A percentile compares a stretch with the other conserved stretches of the same genome.
phyloP scores from a whole-genome alignment of 2,329 filamentous ascomycete species.

The Aspergillus novofumigatus region DNA sequence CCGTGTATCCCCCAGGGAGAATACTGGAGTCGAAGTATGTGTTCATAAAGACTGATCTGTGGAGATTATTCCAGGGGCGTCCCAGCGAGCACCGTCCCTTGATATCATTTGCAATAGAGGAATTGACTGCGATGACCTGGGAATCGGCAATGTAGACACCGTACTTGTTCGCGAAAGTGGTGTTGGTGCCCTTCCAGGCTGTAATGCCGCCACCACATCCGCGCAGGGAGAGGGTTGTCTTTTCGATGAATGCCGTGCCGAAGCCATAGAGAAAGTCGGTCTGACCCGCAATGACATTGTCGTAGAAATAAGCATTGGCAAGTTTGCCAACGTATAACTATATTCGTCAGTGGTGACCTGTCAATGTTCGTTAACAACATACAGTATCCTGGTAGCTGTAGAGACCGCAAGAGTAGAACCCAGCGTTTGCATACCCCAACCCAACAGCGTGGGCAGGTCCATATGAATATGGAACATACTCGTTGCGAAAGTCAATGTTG shows the following conservation, averaged over 20 bases:
- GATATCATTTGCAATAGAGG: slow-evolving; percentile 35
- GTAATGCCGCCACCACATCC: slow-evolving; percentile 63
- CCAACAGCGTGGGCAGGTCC: slow-evolving; percentile 62
- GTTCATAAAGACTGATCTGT: slow-evolving; percentile 55
- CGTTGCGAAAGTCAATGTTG: slow-evolving; percentile 63
- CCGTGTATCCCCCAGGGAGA: slow-evolving; percentile 51
- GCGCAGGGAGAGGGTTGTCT: slow-evolving; percentile 52
- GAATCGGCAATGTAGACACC: slow-evolving; percentile 61
- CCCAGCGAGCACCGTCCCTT: slow-evolving; percentile 54
- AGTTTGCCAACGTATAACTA: slow-evolving; percentile 61
- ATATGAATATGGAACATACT: slow-evolving; percentile 45
- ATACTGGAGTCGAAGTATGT: slow-evolving; percentile 55
- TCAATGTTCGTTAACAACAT: too few relatives aligned
- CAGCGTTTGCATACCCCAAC: slow-evolving; percentile 61
- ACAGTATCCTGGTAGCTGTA: slow-evolving; percentile 66
- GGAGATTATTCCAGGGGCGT: slow-evolving; percentile 57
- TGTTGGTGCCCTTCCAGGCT: slow-evolving; percentile 66
- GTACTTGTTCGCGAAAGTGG: slow-evolving; percentile 63
- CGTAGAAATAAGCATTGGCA: slow-evolving; percentile 62
- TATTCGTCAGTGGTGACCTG: background rate
- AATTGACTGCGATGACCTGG: slow-evolving; percentile 53
- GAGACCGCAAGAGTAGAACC: slow-evolving; percentile 64
- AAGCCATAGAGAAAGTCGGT: slow-evolving; percentile 68
- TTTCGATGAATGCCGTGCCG: slow-evolving; percentile 59
- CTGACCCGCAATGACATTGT: slow-evolving; percentile 58